Evolutionary conservation across 176 grass and related monocot species (phyloP).

Genomic region (Triticum urartu): DNA sequence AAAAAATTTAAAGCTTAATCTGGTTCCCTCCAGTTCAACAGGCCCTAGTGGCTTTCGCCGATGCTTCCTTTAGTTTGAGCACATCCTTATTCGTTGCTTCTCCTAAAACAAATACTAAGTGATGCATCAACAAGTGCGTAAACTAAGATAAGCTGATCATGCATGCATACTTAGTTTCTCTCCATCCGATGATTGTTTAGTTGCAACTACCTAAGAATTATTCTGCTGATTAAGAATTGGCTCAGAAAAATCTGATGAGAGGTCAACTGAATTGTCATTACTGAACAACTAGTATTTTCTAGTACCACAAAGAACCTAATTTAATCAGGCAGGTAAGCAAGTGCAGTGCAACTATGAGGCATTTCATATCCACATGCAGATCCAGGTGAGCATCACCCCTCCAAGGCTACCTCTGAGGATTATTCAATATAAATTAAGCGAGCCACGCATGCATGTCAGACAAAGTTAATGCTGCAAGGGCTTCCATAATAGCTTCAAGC

Average conservation of each 20-base stretch:
- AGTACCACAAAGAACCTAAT: too few species aligned
- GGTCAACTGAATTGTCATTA: neutral
- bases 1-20: too few species aligned
- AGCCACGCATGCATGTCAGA: too few species aligned
- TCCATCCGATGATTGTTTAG: neutral
- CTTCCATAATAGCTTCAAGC: too few species aligned
- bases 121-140: neutral
- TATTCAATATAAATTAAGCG: too few species aligned
- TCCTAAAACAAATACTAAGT: constrained; percentile 13
- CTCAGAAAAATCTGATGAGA: constrained; percentile 11
- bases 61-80: neutral
- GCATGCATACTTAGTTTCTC: neutral
- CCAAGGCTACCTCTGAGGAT: too few species aligned
- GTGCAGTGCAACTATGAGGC: too few species aligned
- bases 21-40: constrained; percentile 30
- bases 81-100: constrained; percentile 49
- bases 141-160: neutral
- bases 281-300: neutral
- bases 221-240: neutral
- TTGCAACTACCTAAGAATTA: constrained; percentile 8
- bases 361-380: too few species aligned
- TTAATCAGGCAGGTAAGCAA: too few species aligned
- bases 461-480: too few species aligned
- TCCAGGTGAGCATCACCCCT: too few species aligned
- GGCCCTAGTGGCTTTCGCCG: neutral